Base-by-base conservation (phyloP, 257 asterid genomes). In the Gardenia jasminoides region DNA sequence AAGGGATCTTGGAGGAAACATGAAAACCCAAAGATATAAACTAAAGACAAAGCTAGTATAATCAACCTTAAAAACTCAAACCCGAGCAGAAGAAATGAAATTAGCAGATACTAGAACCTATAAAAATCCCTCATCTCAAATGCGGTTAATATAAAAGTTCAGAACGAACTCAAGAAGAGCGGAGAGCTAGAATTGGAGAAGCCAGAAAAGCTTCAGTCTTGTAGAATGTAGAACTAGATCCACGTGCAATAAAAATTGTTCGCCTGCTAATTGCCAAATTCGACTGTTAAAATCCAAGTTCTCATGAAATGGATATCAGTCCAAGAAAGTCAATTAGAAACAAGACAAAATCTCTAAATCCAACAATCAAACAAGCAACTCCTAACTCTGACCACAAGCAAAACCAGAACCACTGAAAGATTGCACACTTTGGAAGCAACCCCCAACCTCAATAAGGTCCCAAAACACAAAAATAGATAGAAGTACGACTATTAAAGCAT, bases 291-390 rank as follows among this genome's bases (percentile, higher is more conserved):
- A 41, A 46, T 70, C 58, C 10, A 4, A 8, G 19, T 24, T 72
- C 44, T n/a, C 36, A 6, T 26, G 17, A 2, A 9, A 1, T 10
- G 0, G 10, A 15, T 0, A 26, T 39, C 4, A 22, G 39, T 20
- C 54, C 22, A 22, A 44, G 56, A 31, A 52, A 79, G 78, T 47
- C 47, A 59, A 30, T 7, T 16, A 46, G 4, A 28, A 52, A 64
- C 2, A 28, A n/a, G 59, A 33, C 10, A 47, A 22, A 6, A 9
- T 26, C 39, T 10, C 50, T 15, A 24, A 67, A 52, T 47, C 39
- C 28, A 75, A 52, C 62, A 47, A 65, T 71, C 82, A 65, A 79
- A 69, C 64, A 7, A 79, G 66, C 50, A 9, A 30, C 24, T 19
- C 59, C 59, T 10, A n/a, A 62, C 65, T 26, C 76, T n/a, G 44